Evolutionary conservation across 495 filamentous ascomycete species (phyloP), one percentile per base, ranked within the genome.

Genomic region (Poronia punctata): DNA sequence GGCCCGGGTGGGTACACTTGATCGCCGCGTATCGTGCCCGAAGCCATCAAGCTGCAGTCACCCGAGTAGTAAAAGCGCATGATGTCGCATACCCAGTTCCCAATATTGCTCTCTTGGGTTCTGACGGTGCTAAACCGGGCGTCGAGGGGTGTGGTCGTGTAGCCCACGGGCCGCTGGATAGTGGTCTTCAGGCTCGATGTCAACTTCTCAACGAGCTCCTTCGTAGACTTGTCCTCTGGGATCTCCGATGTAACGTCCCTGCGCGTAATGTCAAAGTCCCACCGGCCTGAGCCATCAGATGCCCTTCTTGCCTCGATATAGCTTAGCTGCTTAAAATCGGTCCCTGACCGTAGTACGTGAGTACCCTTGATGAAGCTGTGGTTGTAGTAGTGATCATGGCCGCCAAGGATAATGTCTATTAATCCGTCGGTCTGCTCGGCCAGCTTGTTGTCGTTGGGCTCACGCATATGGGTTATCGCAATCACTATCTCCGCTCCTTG

Each of bases 1-100:
- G 88, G 68, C 0, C 88, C 88, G 0, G 84, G 83, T 0, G 83
- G 75, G 43, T 95, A 95, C 25, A 95, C 79, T 59, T 90, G 86
- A 46, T 94, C 88, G 4, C 88, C 88, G 7, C 88, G 73, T 37
- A 94, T 84, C n/a, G 88, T 95, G 1, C 88, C 88, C 0, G 82
- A 78, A 0, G 84, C 86, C 79, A 95, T 90, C 42, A 95, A 63
- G 12, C 82, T 70, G 55, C 85, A 92, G 45, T 95, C 88, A 0
- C 84, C 75, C 7, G 60, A 53, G 54, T 94, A 87, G 54, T 93
- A 82, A 41, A 74, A 76, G 8, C 88, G 78, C 83, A 94, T 93
- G 12, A 95, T 68, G 55, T 95, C 88, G 59, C 83, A 88, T 20
- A 93, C 82, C 56, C 90, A 92, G 50, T 95, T 95, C 0, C 83